phyloP scores from a whole-genome alignment of 352 stramenopile genomes.

The Phytophthora cajani region DNA sequence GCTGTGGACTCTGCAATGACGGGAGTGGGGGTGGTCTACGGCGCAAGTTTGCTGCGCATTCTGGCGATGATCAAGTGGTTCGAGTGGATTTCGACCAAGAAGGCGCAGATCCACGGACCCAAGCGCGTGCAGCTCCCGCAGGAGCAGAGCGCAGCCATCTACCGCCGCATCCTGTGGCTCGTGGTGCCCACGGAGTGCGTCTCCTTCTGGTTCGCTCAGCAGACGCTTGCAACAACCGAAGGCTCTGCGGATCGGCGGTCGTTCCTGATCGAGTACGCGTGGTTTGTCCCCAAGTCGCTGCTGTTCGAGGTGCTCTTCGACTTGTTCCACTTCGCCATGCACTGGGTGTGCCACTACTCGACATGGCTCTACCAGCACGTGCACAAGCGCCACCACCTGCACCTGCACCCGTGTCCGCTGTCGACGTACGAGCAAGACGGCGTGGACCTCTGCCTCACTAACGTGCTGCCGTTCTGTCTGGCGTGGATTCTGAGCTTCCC shows the following conservation, averaged over 20 bases:
- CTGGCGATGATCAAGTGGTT: conserved; percentile 75
- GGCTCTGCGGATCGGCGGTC: conserved; percentile 17
- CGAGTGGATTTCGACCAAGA: conserved; percentile 81
- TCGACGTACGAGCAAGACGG: conserved; percentile 87
- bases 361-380: conserved; percentile 79
- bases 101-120: conserved; percentile 65
- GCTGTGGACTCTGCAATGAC: conserved; percentile 8
- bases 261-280: conserved; percentile 52
- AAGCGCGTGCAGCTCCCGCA: conserved; percentile 60
- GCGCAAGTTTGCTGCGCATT: conserved; percentile 58
- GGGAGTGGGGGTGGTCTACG: conserved; percentile 46
- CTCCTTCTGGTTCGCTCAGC: conserved; percentile 58
- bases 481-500: conserved; percentile 50
- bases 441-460: conserved; percentile 79
- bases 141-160: conserved; percentile 53
- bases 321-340: conserved; percentile 83
- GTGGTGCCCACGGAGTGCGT: conserved; percentile 76
- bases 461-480: conserved; percentile 72
- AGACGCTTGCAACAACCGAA: conserved; percentile 2
- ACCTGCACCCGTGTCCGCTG: conserved; percentile 77
- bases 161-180: conserved; percentile 67
- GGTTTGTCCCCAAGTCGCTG: conserved; percentile 87
- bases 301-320: conserved; percentile 88
- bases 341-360: conserved; percentile 76
- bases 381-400: conserved; percentile 86